A percentile compares a stretch with the other conserved stretches of the same genome.
Conservation (phyloP, 2,329 filamentous ascomycete genomes). For the Aureobasidium sp. region DNA sequence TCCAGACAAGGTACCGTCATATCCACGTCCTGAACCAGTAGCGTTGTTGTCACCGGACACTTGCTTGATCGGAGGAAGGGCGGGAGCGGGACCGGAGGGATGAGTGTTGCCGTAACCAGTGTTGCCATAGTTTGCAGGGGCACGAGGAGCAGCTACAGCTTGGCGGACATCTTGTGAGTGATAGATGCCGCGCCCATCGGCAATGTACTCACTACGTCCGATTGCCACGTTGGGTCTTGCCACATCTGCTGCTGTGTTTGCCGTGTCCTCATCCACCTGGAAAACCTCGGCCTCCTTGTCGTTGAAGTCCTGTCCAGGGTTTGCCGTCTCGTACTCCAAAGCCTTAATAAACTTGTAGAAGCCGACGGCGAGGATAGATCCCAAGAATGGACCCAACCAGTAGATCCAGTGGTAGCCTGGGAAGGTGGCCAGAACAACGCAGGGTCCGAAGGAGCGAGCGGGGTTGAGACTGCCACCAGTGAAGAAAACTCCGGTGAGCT, state of each 20-base stretch:
- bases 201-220: slow-evolving; percentile 17
- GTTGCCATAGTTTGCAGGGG: slow-evolving; percentile 14
- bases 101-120: slow-evolving; percentile 1
- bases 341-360: slow-evolving; percentile 42
- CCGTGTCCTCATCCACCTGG: slow-evolving; percentile 29
- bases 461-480: slow-evolving; percentile 30
- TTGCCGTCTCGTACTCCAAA: slow-evolving; percentile 43
- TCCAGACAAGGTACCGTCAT: slow-evolving; percentile 8
- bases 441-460: slow-evolving; percentile 27
- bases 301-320: slow-evolving; percentile 40
- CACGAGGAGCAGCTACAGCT: slow-evolving; percentile 16
- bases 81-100: not conserved
- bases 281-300: slow-evolving; percentile 32
- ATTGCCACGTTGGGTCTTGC: slow-evolving; percentile 20
- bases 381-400: slow-evolving; percentile 41
- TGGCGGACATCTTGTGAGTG: slow-evolving; percentile 15
- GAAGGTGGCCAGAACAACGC: slow-evolving; percentile 23
- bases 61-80: not conserved
- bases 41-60: not conserved
- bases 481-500: slow-evolving; percentile 38
- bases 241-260: slow-evolving; percentile 23
- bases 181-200: slow-evolving; percentile 12
- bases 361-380: slow-evolving; percentile 36
- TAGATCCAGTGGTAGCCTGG: slow-evolving; percentile 34
- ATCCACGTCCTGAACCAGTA: not conserved